Evolutionary conservation across 225 moss, liverwort and hornwort genomes (phyloP), one percentile per base, ranked within the genome.

Genomic region (Sphagnum tenellum): DNA sequence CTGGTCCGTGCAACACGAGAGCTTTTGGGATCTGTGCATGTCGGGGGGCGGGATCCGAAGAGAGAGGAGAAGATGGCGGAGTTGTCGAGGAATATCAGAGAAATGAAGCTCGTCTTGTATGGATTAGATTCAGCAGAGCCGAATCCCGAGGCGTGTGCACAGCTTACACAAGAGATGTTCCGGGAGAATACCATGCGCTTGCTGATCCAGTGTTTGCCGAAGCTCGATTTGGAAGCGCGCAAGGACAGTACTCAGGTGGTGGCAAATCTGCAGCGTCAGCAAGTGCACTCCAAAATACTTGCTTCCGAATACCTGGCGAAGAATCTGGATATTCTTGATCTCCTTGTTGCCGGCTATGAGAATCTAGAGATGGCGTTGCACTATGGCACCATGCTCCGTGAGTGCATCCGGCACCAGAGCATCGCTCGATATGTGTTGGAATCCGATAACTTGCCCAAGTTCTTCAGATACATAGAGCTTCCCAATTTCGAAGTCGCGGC

Each of bases 401-500:
- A 86, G 64, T 86, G 85, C 67, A 86, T 86, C 50, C 85, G 85
- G 2, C 85, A 86, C 66, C 85, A 86, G 70, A 72, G 73, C 47
- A 76, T 78, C 13, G 81, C 85, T 50, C 63, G 81, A 78, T 86
- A 81, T 67, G 68, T 86, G 55, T 52, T 86, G 78, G 78, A 81
- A 7, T 81, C 85, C 70, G 81, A 78, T 64, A 74, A 65, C 59
- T 71, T 79, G 60, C 65, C 63, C 57, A 78, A 60, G 10, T 74
- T 86, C 64, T 73, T 78, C 44, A 64, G 44, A 9, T 81, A 78
- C 65, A 69, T 86, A 49, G 85, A 86, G 65, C 81, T 86, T 50
- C 85, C 85, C 60, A 81, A 81, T 70, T 86, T 86, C 65, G 85
- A 81, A 49, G 78, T 86, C 44, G 78, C 81, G 45, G 81, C 85